phyloP scores from a whole-genome alignment of 2,329 filamentous ascomycete genomes.

The Phialemoniopsis sp. region DNA sequence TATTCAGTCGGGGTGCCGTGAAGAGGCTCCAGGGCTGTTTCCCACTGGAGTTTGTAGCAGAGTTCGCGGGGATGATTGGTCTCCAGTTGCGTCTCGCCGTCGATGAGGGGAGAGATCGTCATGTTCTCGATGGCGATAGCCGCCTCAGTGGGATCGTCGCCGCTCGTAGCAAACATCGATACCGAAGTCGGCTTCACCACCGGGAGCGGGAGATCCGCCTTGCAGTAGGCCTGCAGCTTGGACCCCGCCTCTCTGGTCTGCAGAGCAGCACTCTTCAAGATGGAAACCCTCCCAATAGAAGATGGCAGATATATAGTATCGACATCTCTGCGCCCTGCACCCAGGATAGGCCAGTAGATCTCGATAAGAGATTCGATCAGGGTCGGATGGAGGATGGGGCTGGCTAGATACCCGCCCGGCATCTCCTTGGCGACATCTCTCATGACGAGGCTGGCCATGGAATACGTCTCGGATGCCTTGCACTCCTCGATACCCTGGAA shows the following conservation, averaged over 20 bases:
- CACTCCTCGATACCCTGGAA: conserved; percentile 48
- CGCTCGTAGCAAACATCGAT: conserved; percentile 25
- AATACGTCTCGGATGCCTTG: conserved; percentile 26
- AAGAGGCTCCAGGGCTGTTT: conserved; percentile 25
- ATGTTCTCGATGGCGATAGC: conserved; percentile 27
- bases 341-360: conserved; percentile 34
- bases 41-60: conserved; percentile 43
- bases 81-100: conserved; percentile 22
- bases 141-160: conserved; percentile 19
- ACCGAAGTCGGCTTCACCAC: conserved; percentile 27
- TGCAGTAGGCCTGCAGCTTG: conserved; percentile 28
- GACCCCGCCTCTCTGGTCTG: conserved; percentile 20
- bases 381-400: conserved; percentile 28
- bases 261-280: conserved; percentile 23
- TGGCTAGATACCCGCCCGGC: conserved; percentile 27
- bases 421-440: conserved; percentile 32
- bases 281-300: conserved; percentile 29
- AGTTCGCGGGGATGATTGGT: conserved; percentile 29
- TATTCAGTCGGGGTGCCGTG: conserved; percentile 1
- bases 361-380: conserved; percentile 35
- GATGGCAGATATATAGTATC: conserved; percentile 37
- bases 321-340: conserved; percentile 18
- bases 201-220: conserved; percentile 17
- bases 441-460: conserved; percentile 26
- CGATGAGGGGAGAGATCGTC: conserved; percentile 33